phyloP scores from a whole-genome alignment of 139 green algal species.

The Pleodorina starrii region DNA sequence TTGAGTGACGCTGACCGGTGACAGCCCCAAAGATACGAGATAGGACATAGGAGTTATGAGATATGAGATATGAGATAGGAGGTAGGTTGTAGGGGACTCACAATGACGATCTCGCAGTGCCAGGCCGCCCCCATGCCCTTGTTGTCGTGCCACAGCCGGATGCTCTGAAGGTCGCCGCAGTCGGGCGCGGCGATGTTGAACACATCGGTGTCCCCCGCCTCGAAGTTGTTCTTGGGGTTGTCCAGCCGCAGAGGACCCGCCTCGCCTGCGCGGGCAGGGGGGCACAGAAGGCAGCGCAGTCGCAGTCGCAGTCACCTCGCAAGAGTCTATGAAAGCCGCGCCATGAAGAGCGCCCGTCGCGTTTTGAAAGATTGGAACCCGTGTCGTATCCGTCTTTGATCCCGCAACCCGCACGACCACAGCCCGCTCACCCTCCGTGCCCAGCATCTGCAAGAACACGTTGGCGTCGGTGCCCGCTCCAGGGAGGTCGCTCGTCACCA shows the following conservation, averaged over 20 bases:
- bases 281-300: not conserved
- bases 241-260: constrained; percentile 56
- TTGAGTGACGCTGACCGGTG: too few species aligned
- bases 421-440: constrained; percentile 53
- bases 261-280: constrained; percentile 34
- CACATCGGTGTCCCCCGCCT: constrained; percentile 61
- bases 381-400: too few species aligned
- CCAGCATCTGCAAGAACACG: constrained; percentile 62
- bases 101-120: constrained; percentile 70
- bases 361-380: too few species aligned
- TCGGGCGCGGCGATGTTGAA: constrained; percentile 63
- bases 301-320: too few species aligned
- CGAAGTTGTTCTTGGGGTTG: constrained; percentile 69
- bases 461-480: constrained; percentile 78
- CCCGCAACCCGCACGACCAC: too few species aligned
- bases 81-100: constrained; percentile 34
- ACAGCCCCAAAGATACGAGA: too few species aligned
- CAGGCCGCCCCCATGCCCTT: constrained; percentile 67
- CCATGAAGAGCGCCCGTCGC: too few species aligned
- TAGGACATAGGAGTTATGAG: too few species aligned
- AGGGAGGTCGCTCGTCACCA: constrained; percentile 67
- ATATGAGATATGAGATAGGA: too few species aligned
- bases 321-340: too few species aligned
- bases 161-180: constrained; percentile 52
- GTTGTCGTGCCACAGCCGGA: constrained; percentile 59